A percentile compares a stretch with the other conserved stretches of the same genome.
These are phyloP conservation scores for Lenzites betulinus DNA, from an alignment of 768 basidiomycete genomes.

Conservation along the genomic window DNA sequence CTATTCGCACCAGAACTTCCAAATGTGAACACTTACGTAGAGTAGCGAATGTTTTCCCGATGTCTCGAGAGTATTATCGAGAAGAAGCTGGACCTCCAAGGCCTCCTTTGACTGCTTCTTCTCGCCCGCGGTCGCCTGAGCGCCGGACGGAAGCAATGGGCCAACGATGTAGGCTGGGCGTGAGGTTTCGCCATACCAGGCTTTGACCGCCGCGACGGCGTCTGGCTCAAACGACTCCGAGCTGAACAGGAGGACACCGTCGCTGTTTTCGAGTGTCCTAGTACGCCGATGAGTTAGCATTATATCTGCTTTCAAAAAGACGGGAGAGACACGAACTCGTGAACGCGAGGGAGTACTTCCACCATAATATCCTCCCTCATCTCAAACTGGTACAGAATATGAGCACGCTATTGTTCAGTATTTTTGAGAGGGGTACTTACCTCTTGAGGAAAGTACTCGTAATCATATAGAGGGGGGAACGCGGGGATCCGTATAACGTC, in stretches of 20 bases:
- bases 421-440: neutral
- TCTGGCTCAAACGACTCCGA: conserved; percentile 23
- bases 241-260: conserved; percentile 22
- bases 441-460: conserved; percentile 24
- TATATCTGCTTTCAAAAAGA: neutral
- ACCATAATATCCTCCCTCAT: neutral
- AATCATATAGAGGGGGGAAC: conserved; percentile 27
- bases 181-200: conserved; percentile 20
- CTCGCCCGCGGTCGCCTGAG: conserved; percentile 4
- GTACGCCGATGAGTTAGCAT: neutral
- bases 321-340: neutral
- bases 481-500: conserved; percentile 20
- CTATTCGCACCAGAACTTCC: too few relatives aligned
- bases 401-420: neutral
- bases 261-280: conserved; percentile 2
- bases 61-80: conserved; percentile 15
- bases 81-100: conserved; percentile 16
- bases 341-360: neutral
- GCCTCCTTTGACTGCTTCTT: conserved; percentile 13
- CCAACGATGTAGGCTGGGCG: conserved; percentile 21
- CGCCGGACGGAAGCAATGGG: conserved; percentile 12
- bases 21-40: conserved; percentile 29
- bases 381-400: neutral
- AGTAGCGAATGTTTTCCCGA: conserved; percentile 25
- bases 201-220: conserved; percentile 8